phyloP scores from a whole-genome alignment of 208 protist genomes.

The Trypanosomatidae sp. region DNA sequence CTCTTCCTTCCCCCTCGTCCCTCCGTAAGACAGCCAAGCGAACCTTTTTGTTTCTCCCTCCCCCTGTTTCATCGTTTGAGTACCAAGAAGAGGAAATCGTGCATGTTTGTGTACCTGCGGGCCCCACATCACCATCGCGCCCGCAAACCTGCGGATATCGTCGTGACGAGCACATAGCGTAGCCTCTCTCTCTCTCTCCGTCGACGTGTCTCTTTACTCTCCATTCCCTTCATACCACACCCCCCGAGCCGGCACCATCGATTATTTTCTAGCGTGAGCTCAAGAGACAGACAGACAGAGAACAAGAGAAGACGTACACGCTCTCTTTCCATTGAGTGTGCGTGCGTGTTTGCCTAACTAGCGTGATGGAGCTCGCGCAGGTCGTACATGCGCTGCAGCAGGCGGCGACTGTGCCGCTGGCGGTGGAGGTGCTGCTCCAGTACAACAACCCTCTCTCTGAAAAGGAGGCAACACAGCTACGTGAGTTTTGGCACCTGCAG shows the following conservation, averaged over 20 bases:
- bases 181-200: not conserved
- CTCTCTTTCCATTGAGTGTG: not conserved
- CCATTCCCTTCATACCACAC: not conserved
- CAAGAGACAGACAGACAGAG: not conserved
- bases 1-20: not conserved
- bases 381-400: constrained; percentile 56
- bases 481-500: constrained; percentile 39
- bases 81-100: not conserved
- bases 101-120: not conserved
- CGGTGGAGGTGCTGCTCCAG: constrained; percentile 56
- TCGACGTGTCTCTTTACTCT: not conserved
- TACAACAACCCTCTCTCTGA: constrained; percentile 79
- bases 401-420: constrained; percentile 27
- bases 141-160: not conserved
- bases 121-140: not conserved
- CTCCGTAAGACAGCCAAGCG: not conserved
- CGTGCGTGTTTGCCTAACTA: not conserved
- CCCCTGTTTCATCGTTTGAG: not conserved
- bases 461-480: constrained; percentile 59
- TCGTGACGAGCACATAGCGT: not conserved
- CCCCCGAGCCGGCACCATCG: not conserved
- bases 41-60: not conserved
- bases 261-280: not conserved
- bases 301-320: not conserved
- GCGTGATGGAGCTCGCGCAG: constrained; percentile 61